Percentiles rank a stretch among this genome's conserved stretches.
Conservation (phyloP, 75 land plant genomes). For the Cryptomeria japonica region DNA sequence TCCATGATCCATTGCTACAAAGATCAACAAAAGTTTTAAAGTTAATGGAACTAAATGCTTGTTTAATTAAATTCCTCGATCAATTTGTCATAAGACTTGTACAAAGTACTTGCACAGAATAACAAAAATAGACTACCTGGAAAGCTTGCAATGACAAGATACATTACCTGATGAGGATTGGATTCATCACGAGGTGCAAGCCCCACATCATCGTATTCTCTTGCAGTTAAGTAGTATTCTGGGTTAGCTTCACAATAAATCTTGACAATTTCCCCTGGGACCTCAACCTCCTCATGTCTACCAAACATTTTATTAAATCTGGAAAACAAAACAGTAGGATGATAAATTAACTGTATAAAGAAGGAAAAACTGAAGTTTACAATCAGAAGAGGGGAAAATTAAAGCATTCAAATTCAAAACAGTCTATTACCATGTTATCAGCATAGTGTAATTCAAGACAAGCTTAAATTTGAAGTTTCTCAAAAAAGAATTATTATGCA, state of each 20-base stretch:
- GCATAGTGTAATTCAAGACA: neutral
- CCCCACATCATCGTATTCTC: constrained; percentile 16
- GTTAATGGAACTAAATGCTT: neutral
- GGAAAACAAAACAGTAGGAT: neutral
- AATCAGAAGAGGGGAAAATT: neutral
- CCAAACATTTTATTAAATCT: neutral
- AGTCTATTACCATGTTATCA: neutral
- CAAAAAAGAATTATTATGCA: neutral
- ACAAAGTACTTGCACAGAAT: neutral
- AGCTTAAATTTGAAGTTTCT: neutral
- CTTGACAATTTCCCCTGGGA: constrained; percentile 16
- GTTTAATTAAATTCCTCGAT: neutral
- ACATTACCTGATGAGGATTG: constrained; percentile 16
- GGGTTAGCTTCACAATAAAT: constrained; percentile 31
- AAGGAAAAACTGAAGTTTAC: neutral
- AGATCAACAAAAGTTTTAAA: neutral
- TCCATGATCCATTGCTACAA: constrained; percentile 80
- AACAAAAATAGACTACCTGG: neutral
- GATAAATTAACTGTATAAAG: neutral
- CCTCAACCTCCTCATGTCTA: neutral
- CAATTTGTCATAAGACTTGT: neutral
- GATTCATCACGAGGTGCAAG: constrained; percentile 26
- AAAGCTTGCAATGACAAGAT: neutral
- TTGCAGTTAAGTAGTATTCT: constrained; percentile 21
- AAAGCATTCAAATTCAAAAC: neutral